Percentiles rank a stretch among this genome's conserved stretches.
Evolutionary conservation across 2,329 filamentous ascomycete species (phyloP).

Genomic region (Lecanicillium sp.): DNA sequence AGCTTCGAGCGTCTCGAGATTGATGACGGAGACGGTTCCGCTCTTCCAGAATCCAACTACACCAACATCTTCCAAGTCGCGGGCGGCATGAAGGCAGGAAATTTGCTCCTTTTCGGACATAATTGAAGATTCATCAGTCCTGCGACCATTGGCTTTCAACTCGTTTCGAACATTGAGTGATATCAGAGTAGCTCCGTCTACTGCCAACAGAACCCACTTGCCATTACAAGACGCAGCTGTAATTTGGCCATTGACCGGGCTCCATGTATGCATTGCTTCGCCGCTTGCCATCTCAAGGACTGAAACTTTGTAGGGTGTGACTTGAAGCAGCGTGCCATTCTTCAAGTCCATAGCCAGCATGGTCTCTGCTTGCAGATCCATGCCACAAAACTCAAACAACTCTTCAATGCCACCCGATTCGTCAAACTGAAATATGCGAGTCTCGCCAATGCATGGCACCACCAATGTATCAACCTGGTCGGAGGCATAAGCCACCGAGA

Average conservation of each 20-base stretch:
- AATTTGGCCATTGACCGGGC: constrained; percentile 46
- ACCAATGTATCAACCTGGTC: constrained; percentile 60
- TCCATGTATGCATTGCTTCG: constrained; percentile 52
- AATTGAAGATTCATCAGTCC: constrained; percentile 38
- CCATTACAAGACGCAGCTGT: constrained; percentile 72
- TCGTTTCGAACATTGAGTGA: constrained; percentile 56
- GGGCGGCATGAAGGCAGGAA: constrained; percentile 72
- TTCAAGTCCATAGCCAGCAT: constrained; percentile 61
- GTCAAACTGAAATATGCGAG: constrained; percentile 72
- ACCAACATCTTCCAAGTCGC: constrained; percentile 54
- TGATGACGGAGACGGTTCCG: constrained; percentile 68
- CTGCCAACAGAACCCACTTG: constrained; percentile 61
- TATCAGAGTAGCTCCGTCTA: constrained; percentile 65
- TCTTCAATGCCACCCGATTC: constrained; percentile 75
- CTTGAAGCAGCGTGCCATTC: constrained; percentile 60
- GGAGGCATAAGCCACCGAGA: constrained; percentile 46
- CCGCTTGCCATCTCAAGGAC: constrained; percentile 55
- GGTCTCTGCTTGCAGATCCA: constrained; percentile 63
- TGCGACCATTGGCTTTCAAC: constrained; percentile 49
- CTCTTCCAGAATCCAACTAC: constrained; percentile 83
- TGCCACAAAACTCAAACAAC: constrained; percentile 63
- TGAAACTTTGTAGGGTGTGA: constrained; percentile 56
- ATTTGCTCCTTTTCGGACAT: constrained; percentile 53
- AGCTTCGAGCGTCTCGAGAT: constrained; percentile 56
- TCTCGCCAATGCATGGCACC: constrained; percentile 76